Percentiles rank a stretch among this genome's conserved stretches.
phyloP scores from a whole-genome alignment of 306 rosid species.

The Gastrolobium bilobum region DNA sequence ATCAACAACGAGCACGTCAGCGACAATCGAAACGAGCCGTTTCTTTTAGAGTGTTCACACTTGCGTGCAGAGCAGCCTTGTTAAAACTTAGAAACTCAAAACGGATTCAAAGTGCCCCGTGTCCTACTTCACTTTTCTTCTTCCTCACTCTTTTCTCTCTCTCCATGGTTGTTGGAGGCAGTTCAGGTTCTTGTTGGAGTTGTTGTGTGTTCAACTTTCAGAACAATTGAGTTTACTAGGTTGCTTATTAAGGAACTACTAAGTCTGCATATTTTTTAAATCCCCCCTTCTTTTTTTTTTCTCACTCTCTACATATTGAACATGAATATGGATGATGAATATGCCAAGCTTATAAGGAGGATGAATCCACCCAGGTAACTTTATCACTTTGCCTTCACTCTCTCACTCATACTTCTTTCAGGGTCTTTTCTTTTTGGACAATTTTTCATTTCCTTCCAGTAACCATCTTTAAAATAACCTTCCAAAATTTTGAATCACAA shows the following conservation, averaged over 20 bases:
- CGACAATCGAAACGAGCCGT: background rate
- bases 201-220: background rate
- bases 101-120: slow-evolving; percentile 42
- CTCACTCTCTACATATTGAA: slow-evolving; percentile 32
- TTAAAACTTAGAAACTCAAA: slow-evolving; percentile 31
- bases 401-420: background rate
- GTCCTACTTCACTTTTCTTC: slow-evolving; percentile 42
- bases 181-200: background rate
- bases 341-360: slow-evolving; percentile 61
- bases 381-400: background rate
- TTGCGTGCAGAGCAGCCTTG: background rate
- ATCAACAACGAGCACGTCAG: slow-evolving; percentile 36
- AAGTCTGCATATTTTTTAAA: background rate
- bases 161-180: slow-evolving; percentile 43
- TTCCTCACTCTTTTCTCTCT: background rate
- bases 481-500: slow-evolving; percentile 18
- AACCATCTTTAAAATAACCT: background rate
- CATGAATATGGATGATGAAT: slow-evolving; percentile 56
- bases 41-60: background rate
- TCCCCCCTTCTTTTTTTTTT: background rate
- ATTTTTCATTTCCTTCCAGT: background rate
- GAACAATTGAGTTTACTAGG: background rate
- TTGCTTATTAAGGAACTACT: background rate
- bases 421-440: background rate
- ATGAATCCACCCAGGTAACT: slow-evolving; percentile 58